Conservation (phyloP, 352 stramenopile species). For the Phytophthora capsici region DNA sequence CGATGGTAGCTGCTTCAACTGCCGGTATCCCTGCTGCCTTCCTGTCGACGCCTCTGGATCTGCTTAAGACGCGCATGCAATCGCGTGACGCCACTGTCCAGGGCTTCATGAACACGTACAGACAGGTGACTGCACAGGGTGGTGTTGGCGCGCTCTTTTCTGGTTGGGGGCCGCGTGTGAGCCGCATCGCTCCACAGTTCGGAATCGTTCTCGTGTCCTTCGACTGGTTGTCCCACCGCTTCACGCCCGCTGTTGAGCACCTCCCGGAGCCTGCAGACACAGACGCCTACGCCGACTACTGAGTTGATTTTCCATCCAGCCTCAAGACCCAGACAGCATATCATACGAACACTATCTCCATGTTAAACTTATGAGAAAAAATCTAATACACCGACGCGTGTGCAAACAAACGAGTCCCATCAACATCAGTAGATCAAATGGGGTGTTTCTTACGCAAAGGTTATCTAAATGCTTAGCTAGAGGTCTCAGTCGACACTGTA, state of each 20-base stretch:
- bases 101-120: conserved; percentile 59
- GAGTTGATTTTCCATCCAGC: conserved; percentile 1
- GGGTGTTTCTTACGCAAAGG: conserved; percentile 14
- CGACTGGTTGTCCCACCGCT: conserved; percentile 80
- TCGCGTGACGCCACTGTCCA: conserved; percentile 52
- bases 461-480: conserved; percentile 14
- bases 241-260: conserved; percentile 29
- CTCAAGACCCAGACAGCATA: conserved; percentile 18
- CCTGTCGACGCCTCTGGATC: conserved; percentile 77
- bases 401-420: conserved; percentile 15
- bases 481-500: neutral
- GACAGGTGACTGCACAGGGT: conserved; percentile 58
- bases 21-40: conserved; percentile 79
- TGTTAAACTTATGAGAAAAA: conserved; percentile 45
- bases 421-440: neutral
- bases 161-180: conserved; percentile 74
- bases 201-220: conserved; percentile 84
- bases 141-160: conserved; percentile 65
- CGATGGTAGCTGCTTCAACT: conserved; percentile 72
- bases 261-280: conserved; percentile 32
- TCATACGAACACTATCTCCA: conserved; percentile 35
- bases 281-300: conserved; percentile 45
- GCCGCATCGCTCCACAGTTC: conserved; percentile 81
- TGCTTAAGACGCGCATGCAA: conserved; percentile 87
- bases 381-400: conserved; percentile 30